Evolutionary conservation across 2,329 filamentous ascomycete species (phyloP).

Genomic region (Colletotrichum higginsianum): DNA sequence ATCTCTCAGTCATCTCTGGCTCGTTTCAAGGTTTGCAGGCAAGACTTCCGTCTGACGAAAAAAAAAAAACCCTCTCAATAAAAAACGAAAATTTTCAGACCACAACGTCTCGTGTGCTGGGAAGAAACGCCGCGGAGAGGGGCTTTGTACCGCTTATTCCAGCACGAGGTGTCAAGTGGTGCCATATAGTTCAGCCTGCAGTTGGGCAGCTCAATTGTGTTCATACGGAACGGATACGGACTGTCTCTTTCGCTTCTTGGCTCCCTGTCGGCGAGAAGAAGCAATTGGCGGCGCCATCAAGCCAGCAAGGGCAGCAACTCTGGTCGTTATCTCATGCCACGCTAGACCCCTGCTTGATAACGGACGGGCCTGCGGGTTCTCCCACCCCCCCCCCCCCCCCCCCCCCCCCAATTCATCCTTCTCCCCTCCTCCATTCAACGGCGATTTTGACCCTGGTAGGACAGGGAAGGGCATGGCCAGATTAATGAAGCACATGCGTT

Average conservation of each 20-base stretch:
- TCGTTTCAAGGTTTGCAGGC: not conserved
- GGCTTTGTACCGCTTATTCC: not conserved
- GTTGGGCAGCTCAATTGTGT: not conserved
- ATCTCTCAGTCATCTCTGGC: not conserved
- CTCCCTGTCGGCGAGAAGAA: not conserved
- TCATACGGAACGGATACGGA: not conserved
- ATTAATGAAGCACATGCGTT: conserved; percentile 24
- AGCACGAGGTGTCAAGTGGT: not conserved
- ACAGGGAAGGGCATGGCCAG: conserved; percentile 17
- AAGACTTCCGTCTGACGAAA: not conserved
- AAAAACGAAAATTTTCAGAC: conserved; percentile 13
- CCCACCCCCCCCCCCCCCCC: conserved; percentile 1
- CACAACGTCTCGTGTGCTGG: conserved; percentile 26
- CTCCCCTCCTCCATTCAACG: conserved; percentile 21
- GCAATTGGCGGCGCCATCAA: not conserved
- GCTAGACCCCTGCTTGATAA: conserved; percentile 28
- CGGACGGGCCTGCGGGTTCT: conserved; percentile 9
- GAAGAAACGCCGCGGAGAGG: conserved; percentile 4
- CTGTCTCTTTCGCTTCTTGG: not conserved
- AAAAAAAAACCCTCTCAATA: no score
- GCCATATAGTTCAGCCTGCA: not conserved
- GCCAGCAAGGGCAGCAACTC: conserved; percentile 5
- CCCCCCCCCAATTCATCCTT: conserved; percentile 26
- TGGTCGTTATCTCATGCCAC: conserved; percentile 29
- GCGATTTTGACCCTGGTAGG: conserved; percentile 11